Base-by-base conservation (phyloP, 2,329 filamentous ascomycete species). In the Penicillium sp. region DNA sequence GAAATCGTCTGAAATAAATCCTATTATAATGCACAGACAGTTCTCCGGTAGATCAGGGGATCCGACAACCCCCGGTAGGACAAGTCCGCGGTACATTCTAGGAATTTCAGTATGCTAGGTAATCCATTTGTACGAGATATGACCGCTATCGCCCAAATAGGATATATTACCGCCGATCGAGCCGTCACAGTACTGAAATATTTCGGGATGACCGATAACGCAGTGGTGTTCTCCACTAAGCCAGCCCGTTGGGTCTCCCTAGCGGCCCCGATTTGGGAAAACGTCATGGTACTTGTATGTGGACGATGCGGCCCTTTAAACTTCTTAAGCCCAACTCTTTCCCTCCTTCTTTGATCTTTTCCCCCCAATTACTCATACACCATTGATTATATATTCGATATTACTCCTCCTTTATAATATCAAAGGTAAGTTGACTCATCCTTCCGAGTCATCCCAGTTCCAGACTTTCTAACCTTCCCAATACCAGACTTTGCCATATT, bases 11-110 rank as follows among this genome's bases (percentile, higher is more conserved):
- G 20, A 23, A 14, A 48, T 14, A 48, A 44, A 53, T 44, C 50
- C 50, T 15, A 23, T 25, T 43, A 2, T 43, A 9, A 46, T 54
- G 47, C 53, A 47, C 51, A 53, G 35, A 47, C 48, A 35, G 37
- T 22, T n/a, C 29, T 26, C 41, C 41, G 25, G 48, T 40, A 55
- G 61, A 63, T 63, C 61, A 63, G 61, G 62, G 61, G 61, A 42
- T 61, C 44, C 23, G 23, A 29, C 27, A 29, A 12, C 6, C 26
- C 33, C 45, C 45, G 45, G 45, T 47, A 31, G 45, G 45, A 47
- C 45, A 47, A 47, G 43, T 27, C 37, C 18, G 37, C 33, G 15
- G 33, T 27, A 27, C 43, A 45, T 27, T 27, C 43, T 27, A 27
- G 14, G 43, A 29, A 45, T 18, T 27, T 18, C n/a, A 6, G 41